These are phyloP conservation scores for Aristolochia fimbriata DNA, from an alignment of 164 flowering plant genomes.

Conservation along the genomic window DNA sequence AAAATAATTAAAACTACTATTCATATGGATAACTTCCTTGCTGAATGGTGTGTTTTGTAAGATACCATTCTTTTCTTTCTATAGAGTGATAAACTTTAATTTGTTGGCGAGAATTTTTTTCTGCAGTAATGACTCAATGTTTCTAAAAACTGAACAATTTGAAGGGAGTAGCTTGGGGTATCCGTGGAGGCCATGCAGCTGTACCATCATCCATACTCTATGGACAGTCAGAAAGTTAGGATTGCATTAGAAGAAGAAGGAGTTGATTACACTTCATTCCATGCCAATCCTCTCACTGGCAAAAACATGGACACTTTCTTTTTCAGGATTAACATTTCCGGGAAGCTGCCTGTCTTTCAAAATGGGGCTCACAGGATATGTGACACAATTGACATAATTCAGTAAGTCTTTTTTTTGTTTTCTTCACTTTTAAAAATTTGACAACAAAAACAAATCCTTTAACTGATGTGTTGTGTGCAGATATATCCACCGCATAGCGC, in stretches of 20 bases:
- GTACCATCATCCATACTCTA: conserved; percentile 80
- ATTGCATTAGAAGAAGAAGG: conserved; percentile 83
- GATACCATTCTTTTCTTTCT: too few species aligned
- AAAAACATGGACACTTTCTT: conserved; percentile 75
- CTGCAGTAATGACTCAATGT: too few species aligned
- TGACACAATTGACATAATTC: conserved; percentile 70
- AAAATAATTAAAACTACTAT: too few species aligned
- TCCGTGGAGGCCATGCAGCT: conserved; percentile 53
- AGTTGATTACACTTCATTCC: conserved; percentile 84
- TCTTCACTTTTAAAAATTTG: background rate
- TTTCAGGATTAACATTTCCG: conserved; percentile 71
- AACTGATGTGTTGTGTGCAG: conserved; percentile 21
- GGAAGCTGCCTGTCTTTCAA: conserved; percentile 78
- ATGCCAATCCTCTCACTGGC: conserved; percentile 83
- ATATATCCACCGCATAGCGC: conserved; percentile 72
- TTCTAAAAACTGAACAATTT: too few species aligned
- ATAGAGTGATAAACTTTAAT: too few species aligned
- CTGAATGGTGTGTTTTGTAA: too few species aligned
- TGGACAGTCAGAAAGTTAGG: conserved; percentile 94
- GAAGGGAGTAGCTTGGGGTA: too few species aligned
- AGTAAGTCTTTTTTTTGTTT: conserved; percentile 33
- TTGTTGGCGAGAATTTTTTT: too few species aligned
- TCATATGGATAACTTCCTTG: too few species aligned
- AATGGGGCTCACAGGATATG: conserved; percentile 71
- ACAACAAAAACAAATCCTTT: background rate